Evolutionary conservation across 2,329 filamentous ascomycete genomes (phyloP).

Genomic region (Cladophialophora psammophila): DNA sequence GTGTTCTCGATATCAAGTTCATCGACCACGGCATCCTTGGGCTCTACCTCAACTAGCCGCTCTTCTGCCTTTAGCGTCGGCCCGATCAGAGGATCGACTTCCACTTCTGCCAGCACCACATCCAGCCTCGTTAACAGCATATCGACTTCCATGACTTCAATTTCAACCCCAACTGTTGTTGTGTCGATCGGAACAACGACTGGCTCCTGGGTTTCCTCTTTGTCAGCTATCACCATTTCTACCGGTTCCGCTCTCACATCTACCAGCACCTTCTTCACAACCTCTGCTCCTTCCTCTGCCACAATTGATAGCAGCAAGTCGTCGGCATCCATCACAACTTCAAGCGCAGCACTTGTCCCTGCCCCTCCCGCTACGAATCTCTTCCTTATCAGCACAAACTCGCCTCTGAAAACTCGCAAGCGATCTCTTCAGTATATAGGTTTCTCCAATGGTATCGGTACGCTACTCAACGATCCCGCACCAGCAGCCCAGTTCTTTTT

Average conservation of each 20-base stretch:
- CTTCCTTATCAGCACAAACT: constrained; percentile 23
- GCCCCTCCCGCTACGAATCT: constrained; percentile 3
- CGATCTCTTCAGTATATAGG: constrained; percentile 33
- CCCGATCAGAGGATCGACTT: not conserved
- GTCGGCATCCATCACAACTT: constrained; percentile 2
- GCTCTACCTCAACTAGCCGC: not conserved
- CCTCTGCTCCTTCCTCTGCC: not conserved
- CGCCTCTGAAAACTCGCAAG: constrained; percentile 25
- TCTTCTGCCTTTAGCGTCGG: not conserved
- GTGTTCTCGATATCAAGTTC: not conserved
- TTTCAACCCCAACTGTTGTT: not conserved
- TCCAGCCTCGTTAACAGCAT: not conserved
- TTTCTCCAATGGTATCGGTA: constrained; percentile 26
- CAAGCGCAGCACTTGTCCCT: not conserved
- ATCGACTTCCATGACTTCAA: not conserved
- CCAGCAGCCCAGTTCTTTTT: constrained; percentile 32
- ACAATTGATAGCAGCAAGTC: not conserved
- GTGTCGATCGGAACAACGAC: not conserved
- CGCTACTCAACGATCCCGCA: constrained; percentile 17
- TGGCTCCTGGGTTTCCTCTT: not conserved
- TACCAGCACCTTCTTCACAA: not conserved
- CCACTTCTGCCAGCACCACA: not conserved
- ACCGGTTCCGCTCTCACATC: constrained; percentile 5
- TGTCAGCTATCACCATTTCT: not conserved
- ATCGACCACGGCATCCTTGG: not conserved